Percentiles rank a stretch among this genome's conserved stretches.
These are phyloP conservation scores for Termitomyces sp. DNA, from an alignment of 768 basidiomycete species.

Conservation along the genomic window DNA sequence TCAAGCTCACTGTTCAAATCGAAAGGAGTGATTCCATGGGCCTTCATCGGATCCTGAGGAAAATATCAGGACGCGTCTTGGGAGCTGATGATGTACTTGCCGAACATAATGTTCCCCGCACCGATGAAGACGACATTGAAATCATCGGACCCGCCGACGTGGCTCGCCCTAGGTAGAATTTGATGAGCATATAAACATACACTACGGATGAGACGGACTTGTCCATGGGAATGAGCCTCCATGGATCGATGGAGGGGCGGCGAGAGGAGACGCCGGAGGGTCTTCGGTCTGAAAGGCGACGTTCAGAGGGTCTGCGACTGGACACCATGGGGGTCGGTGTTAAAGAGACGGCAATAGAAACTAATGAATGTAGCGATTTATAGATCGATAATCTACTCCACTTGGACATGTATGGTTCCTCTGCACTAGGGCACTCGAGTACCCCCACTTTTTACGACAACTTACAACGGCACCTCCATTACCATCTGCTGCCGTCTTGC, in stretches of 20 bases:
- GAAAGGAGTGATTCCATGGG: slow-evolving; percentile 92
- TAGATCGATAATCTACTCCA: slow-evolving; percentile 16
- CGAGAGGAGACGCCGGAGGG: slow-evolving; percentile 50
- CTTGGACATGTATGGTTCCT: not conserved
- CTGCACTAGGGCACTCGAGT: not conserved
- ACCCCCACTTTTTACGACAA: slow-evolving; percentile 12
- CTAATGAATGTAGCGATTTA: slow-evolving; percentile 2
- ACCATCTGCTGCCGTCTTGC: slow-evolving; percentile 28
- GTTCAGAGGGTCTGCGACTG: slow-evolving; percentile 47
- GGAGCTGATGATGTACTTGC: slow-evolving; percentile 35
- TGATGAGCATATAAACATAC: slow-evolving; percentile 15
- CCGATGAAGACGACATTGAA: slow-evolving; percentile 97
- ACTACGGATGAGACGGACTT: slow-evolving; percentile 42
- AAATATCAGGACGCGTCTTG: not conserved
- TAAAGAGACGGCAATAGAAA: not conserved
- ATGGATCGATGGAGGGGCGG: slow-evolving; percentile 75
- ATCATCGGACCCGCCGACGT: slow-evolving; percentile 60
- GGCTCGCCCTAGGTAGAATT: slow-evolving; percentile 37
- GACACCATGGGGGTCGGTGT: slow-evolving; percentile 25
- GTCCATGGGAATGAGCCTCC: slow-evolving; percentile 76
- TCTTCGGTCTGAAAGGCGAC: slow-evolving; percentile 46
- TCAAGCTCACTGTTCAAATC: slow-evolving; percentile 73
- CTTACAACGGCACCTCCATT: slow-evolving; percentile 19
- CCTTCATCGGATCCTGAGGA: slow-evolving; percentile 77
- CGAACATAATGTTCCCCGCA: slow-evolving; percentile 99